Conservation (phyloP, 192 early-diverging fungal genomes). For the Gaertneriomyces semiglobifer region DNA sequence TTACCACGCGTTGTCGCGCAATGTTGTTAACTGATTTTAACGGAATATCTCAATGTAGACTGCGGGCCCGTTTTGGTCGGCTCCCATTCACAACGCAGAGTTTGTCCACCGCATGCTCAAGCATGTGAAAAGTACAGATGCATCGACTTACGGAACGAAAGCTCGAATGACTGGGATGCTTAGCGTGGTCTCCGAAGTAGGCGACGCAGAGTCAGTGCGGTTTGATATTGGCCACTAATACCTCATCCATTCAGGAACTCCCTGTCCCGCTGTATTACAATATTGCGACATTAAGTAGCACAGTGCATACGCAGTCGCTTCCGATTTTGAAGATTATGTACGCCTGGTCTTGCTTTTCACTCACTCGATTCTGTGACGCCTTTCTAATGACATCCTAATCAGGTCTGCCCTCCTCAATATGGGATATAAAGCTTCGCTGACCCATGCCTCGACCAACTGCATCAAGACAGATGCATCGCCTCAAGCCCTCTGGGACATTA, state of each 20-base stretch:
- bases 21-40: neutral
- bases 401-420: conserved; percentile 91
- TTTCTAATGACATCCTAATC: conserved; percentile 4
- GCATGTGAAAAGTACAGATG: conserved; percentile 55
- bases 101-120: conserved; percentile 83
- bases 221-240: neutral
- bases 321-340: conserved; percentile 65
- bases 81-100: conserved; percentile 73
- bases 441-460: conserved; percentile 73
- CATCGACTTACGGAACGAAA: conserved; percentile 70
- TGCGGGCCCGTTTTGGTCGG: conserved; percentile 91
- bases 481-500: conserved; percentile 86
- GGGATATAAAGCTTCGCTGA: conserved; percentile 81
- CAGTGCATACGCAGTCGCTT: conserved; percentile 71
- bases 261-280: conserved; percentile 79
- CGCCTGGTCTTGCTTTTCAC: conserved; percentile 10
- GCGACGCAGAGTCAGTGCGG: neutral
- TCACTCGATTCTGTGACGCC: neutral
- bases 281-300: conserved; percentile 62
- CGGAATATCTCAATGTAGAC: conserved; percentile 43
- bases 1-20: neutral
- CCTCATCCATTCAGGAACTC: conserved; percentile 35
- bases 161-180: conserved; percentile 95
- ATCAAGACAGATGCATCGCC: conserved; percentile 93
- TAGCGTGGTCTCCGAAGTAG: conserved; percentile 77